Percentiles rank a stretch among this genome's conserved stretches.
phyloP scores from a whole-genome alignment of 2,329 filamentous ascomycete genomes.

The Cladophialophora immunda region DNA sequence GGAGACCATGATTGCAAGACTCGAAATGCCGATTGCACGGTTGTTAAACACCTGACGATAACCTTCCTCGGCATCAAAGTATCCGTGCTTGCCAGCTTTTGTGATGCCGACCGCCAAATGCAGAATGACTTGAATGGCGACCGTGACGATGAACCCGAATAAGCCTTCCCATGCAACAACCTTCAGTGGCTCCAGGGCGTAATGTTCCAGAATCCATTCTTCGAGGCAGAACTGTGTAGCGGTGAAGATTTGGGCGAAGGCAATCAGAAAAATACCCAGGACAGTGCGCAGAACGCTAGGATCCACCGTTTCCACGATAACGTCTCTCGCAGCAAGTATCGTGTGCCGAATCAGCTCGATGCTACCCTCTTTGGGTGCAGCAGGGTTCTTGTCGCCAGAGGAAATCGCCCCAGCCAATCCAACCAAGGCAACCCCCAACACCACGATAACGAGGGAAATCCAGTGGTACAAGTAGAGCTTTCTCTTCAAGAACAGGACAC shows the following conservation, averaged over 20 bases:
- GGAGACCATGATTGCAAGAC: conserved; percentile 92
- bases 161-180: conserved; percentile 97
- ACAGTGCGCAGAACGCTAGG: conserved; percentile 73
- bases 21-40: conserved; percentile 75
- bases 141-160: conserved; percentile 84
- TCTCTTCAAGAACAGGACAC: conserved; percentile 85
- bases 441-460: conserved; percentile 85
- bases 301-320: conserved; percentile 53
- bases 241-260: conserved; percentile 94
- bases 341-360: conserved; percentile 42
- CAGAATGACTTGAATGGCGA: conserved; percentile 79
- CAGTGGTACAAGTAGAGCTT: conserved; percentile 89
- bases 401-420: conserved; percentile 87
- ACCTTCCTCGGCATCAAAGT: conserved; percentile 90
- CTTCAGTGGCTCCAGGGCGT: conserved; percentile 81
- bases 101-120: conserved; percentile 81
- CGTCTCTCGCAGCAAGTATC: conserved; percentile 49
- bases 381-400: conserved; percentile 57
- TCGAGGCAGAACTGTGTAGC: conserved; percentile 96
- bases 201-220: conserved; percentile 86
- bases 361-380: conserved; percentile 45
- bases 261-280: conserved; percentile 87
- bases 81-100: conserved; percentile 76
- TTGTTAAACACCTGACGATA: conserved; percentile 81
- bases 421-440: conserved; percentile 86